Conservation (phyloP, 2,329 filamentous ascomycete species). For the Daldinia sp. region DNA sequence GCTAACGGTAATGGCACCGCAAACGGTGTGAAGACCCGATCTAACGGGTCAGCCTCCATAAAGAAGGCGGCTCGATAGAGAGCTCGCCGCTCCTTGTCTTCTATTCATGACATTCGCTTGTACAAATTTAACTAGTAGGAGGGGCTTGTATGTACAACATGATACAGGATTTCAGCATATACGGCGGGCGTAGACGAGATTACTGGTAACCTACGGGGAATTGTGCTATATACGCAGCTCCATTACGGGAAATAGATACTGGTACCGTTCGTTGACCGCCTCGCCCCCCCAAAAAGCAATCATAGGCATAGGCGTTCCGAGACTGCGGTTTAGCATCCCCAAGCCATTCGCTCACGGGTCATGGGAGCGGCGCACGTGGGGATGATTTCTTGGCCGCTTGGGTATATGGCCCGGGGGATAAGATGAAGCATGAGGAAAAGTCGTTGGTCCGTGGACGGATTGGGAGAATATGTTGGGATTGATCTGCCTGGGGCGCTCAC, state of each 20-base stretch:
- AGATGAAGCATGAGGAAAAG: constrained; percentile 4
- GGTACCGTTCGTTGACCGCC: constrained; percentile 8
- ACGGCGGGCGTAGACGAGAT: constrained; percentile 17
- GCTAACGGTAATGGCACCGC: constrained; percentile 39
- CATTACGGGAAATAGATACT: not conserved
- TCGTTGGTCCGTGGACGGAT: not conserved
- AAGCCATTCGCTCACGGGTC: constrained; percentile 32
- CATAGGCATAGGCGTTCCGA: constrained; percentile 35
- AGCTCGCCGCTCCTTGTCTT: not conserved
- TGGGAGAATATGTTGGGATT: not conserved
- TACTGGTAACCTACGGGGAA: not conserved
- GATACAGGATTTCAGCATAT: constrained; percentile 28
- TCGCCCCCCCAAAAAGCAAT: constrained; percentile 18
- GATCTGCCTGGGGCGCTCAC: not conserved
- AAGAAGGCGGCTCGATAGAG: constrained; percentile 40
- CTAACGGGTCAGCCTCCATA: constrained; percentile 36
- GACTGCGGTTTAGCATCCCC: constrained; percentile 25
- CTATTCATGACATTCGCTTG: constrained; percentile 31
- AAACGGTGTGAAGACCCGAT: constrained; percentile 39
- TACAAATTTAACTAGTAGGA: constrained; percentile 19
- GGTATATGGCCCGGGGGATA: constrained; percentile 15
- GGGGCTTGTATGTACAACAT: constrained; percentile 29
- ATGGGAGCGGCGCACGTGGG: constrained; percentile 20
- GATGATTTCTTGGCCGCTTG: constrained; percentile 24
- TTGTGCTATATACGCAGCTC: not conserved